These are phyloP conservation scores for Sechiopsis laciniata DNA, from an alignment of 306 rosid species.

Conservation along the genomic window DNA sequence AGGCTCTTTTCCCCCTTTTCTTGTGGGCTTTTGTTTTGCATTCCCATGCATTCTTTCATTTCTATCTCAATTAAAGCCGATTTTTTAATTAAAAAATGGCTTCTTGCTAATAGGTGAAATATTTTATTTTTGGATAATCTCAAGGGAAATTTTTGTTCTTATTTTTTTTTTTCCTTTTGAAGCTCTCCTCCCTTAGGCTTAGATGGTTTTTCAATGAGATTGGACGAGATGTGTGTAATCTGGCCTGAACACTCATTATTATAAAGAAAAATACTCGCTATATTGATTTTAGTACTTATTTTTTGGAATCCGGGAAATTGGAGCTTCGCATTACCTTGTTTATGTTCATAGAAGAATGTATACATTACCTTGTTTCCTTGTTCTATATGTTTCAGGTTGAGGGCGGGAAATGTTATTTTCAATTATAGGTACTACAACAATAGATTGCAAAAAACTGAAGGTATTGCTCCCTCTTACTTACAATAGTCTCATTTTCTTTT, in stretches of 20 bases:
- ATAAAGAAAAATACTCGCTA: no score
- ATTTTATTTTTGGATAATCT: background rate
- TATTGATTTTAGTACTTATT: background rate
- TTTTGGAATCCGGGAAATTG: no score
- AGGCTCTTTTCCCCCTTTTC: no score
- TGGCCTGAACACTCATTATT: no score
- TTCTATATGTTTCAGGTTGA: conserved; percentile 57
- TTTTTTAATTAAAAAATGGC: background rate
- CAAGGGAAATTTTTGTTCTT: conserved; percentile 1
- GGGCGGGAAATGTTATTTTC: conserved; percentile 64
- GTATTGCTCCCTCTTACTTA: conserved; percentile 28
- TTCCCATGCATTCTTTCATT: no score
- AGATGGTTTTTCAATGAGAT: no score
- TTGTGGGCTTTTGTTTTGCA: no score
- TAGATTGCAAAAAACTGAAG: conserved; percentile 62
- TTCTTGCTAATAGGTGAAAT: background rate
- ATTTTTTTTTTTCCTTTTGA: background rate
- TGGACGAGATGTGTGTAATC: no score
- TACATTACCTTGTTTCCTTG: background rate
- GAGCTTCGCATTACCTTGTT: no score
- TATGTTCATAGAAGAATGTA: conserved; percentile 7
- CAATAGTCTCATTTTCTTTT: conserved; percentile 6
- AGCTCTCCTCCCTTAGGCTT: background rate
- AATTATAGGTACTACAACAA: conserved; percentile 72
- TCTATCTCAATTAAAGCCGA: no score